Conservation (phyloP, 129 eudicot species). For the Chrysanthemum lavandulifolium region DNA sequence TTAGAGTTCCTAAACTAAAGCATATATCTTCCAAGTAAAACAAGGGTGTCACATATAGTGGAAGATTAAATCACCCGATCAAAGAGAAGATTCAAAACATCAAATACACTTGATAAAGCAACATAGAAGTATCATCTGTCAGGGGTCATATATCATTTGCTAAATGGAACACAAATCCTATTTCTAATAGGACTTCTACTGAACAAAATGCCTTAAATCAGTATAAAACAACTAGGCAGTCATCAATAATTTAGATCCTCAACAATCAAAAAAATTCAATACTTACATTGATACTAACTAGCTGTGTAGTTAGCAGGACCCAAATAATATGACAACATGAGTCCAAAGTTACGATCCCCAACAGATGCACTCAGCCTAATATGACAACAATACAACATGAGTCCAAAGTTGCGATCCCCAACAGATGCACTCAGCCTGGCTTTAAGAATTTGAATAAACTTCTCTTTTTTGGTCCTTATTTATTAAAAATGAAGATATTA, state of each 20-base stretch:
- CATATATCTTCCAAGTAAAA: not conserved
- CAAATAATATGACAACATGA: not conserved
- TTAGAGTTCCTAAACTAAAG: not conserved
- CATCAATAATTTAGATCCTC: constrained; percentile 2
- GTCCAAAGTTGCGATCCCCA: not conserved
- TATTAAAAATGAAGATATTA: too few species aligned
- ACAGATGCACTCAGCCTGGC: too few species aligned
- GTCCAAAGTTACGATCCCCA: not conserved
- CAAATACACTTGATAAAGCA: not conserved
- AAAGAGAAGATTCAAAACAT: not conserved
- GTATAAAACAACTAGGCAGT: not conserved
- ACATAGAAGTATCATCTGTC: not conserved
- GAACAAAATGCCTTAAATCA: not conserved
- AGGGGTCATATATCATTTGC: not conserved
- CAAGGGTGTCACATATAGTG: not conserved
- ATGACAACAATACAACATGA: not conserved
- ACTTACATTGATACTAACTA: not conserved
- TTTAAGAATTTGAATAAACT: too few species aligned
- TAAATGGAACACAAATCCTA: not conserved
- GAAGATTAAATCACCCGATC: constrained; percentile 4
- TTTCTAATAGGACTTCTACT: not conserved
- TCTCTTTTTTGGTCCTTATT: too few species aligned
- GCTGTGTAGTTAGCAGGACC: not conserved
- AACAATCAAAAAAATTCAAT: not conserved
- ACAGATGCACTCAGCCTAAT: too few species aligned